Conservation (phyloP, 2,329 filamentous ascomycete genomes). For the Gyromitra esculenta region DNA sequence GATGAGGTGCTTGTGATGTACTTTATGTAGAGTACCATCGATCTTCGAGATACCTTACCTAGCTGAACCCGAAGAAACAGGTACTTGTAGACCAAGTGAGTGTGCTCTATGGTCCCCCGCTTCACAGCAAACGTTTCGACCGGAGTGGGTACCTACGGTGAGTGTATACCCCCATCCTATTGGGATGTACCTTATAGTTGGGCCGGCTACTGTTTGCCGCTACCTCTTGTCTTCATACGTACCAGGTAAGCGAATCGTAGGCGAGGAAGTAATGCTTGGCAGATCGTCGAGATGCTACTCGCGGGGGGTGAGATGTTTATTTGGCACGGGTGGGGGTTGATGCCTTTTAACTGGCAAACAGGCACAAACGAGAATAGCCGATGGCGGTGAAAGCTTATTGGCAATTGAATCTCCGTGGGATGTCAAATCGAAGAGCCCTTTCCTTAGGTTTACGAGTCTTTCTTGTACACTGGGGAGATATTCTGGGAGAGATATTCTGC, state of each 20-base stretch:
- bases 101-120: slow-evolving; percentile 8
- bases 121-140: slow-evolving; percentile 4
- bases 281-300: slow-evolving; percentile 39
- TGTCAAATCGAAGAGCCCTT: background rate
- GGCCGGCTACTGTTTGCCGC: slow-evolving; percentile 33
- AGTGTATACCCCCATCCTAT: slow-evolving; percentile 25
- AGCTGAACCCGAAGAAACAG: slow-evolving; percentile 42
- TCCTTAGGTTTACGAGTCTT: slow-evolving; percentile 10
- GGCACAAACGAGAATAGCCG: slow-evolving; percentile 45
- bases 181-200: slow-evolving; percentile 38
- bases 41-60: slow-evolving; percentile 22
- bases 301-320: slow-evolving; percentile 48
- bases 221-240: slow-evolving; percentile 36
- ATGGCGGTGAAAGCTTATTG: slow-evolving; percentile 38
- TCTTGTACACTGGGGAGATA: slow-evolving; percentile 29
- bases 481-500: slow-evolving; percentile 33
- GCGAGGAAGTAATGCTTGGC: slow-evolving; percentile 38
- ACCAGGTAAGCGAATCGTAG: slow-evolving; percentile 42
- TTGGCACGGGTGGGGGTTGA: slow-evolving; percentile 38
- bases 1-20: slow-evolving; percentile 43
- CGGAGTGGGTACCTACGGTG: slow-evolving; percentile 37
- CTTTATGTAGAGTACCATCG: background rate
- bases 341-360: slow-evolving; percentile 38
- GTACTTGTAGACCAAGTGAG: slow-evolving; percentile 35
- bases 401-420: slow-evolving; percentile 34